A percentile compares a stretch with the other conserved stretches of the same genome.
These are phyloP conservation scores for Blakeslea trispora DNA, from an alignment of 371 early-diverging fungal species.

Conservation along the genomic window DNA sequence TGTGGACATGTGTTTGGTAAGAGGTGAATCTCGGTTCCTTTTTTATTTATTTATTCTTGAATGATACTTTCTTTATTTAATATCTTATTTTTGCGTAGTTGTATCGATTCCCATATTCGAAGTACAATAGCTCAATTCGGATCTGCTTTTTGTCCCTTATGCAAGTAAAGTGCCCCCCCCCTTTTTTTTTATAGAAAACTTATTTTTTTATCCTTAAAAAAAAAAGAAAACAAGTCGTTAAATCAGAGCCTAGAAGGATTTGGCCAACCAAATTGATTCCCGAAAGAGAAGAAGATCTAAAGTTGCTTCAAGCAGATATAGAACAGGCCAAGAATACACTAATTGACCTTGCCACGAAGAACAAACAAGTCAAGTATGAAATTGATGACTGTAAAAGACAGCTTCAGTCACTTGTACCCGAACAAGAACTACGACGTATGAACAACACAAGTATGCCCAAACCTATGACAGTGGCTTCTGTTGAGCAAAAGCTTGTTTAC, in stretches of 20 bases:
- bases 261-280: constrained; percentile 22
- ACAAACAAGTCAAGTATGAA: constrained; percentile 2
- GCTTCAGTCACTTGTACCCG: background rate
- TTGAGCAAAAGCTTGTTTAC: background rate
- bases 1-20: constrained; percentile 33
- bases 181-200: background rate
- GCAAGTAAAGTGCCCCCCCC: constrained; percentile 11
- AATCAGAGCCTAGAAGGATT: constrained; percentile 14
- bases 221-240: constrained; percentile 4
- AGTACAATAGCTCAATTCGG: background rate
- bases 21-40: too few species aligned
- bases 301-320: constrained; percentile 2
- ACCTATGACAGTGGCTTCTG: background rate
- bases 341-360: background rate
- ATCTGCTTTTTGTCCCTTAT: constrained; percentile 14
- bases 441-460: background rate
- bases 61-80: too few species aligned
- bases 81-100: background rate
- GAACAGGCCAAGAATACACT: constrained; percentile 4
- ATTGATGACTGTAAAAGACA: constrained; percentile 5
- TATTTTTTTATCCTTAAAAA: too few species aligned
- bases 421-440: background rate
- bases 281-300: constrained; percentile 3
- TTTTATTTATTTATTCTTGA: too few species aligned
- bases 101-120: constrained; percentile 4